Conservation (phyloP, 2,329 filamentous ascomycete species). For the Rutstroemia sp. region DNA sequence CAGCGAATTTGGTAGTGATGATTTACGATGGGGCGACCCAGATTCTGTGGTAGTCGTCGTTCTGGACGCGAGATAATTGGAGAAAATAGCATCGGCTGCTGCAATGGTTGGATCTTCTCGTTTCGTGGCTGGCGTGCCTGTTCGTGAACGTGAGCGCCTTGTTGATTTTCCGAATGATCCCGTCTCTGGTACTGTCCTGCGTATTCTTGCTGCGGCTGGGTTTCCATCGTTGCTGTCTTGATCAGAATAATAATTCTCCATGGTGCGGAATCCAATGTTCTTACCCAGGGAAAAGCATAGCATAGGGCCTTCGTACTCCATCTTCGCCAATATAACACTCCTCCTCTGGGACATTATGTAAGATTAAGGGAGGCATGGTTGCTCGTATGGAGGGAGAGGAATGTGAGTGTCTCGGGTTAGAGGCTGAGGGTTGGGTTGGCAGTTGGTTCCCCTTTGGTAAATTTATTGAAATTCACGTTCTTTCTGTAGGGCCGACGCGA, state of each 20-base stretch:
- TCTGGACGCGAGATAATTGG: constrained; percentile 46
- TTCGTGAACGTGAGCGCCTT: constrained; percentile 53
- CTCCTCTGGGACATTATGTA: constrained; percentile 63
- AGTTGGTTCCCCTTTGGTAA: background rate
- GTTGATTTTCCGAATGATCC: constrained; percentile 63
- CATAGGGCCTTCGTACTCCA: constrained; percentile 57
- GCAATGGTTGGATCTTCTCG: constrained; percentile 55
- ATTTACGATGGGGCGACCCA: constrained; percentile 29
- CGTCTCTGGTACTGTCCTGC: constrained; percentile 49
- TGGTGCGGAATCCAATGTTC: constrained; percentile 18
- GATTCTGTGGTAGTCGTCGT: constrained; percentile 24
- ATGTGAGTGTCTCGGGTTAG: constrained; percentile 3
- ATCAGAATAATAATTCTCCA: constrained; percentile 13
- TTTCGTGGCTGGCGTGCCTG: constrained; percentile 42
- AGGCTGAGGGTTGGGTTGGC: background rate
- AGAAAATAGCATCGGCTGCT: constrained; percentile 55
- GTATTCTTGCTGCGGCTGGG: constrained; percentile 39
- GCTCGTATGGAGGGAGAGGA: constrained; percentile 1
- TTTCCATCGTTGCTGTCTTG: constrained; percentile 44
- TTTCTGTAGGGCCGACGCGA: constrained; percentile 6
- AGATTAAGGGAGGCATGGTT: constrained; percentile 55
- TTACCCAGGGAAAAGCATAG: constrained; percentile 59
- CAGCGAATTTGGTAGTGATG: constrained; percentile 24
- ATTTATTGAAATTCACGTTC: background rate
- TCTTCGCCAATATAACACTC: constrained; percentile 60